Evolutionary conservation across 495 filamentous ascomycete species (phyloP), one percentile per base, ranked within the genome.

Genomic region (Entonaema liquescens): DNA sequence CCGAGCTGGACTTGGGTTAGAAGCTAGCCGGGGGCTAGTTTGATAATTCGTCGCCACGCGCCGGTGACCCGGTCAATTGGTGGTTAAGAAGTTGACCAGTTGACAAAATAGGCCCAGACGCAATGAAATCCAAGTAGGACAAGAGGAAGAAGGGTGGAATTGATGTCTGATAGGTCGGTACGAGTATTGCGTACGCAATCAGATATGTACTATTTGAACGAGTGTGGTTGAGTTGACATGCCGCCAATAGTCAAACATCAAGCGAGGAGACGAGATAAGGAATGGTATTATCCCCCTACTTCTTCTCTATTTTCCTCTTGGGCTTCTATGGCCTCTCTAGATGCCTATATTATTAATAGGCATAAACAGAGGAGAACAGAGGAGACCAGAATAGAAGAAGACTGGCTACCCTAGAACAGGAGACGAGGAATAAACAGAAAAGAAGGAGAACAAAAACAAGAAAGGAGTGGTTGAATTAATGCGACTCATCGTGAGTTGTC

Each of bases 31-130:
- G 42, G 33, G 40, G 29, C 12, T 60, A 56, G 49, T 53, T 44
- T 67, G 25, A 61, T 67, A 13, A 54, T 28, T 35, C 21, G 44
- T 61, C 38, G 65, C 50, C 52, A 56, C 56, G 15, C 26, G 57
- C 36, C 26, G 28, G 29, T 26, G 49, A 62, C 57, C 25, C 52
- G 42, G 31, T 59, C 28, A 50, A 55, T 67, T 55, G 57, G 19
- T 33, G 40, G 50, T n/a, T 49, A 33, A 67, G 17, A 56, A 60
- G 15, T 17, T 7, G 40, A 44, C 17, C 17, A 47, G 42, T 47
- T 47, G 42, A 47, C 42, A 6, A 47, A 19, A 59, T 56, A 42
- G 38, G 25, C 25, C 9, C 17, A 42, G 36, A 31, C 13, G 36
- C 17, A 17, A n/a, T n/a, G n/a, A n/a, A n/a, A n/a, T n/a, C n/a